Evolutionary conservation across 2,329 filamentous ascomycete genomes (phyloP).

Genomic region (Aaosphaeria pasadenensis): DNA sequence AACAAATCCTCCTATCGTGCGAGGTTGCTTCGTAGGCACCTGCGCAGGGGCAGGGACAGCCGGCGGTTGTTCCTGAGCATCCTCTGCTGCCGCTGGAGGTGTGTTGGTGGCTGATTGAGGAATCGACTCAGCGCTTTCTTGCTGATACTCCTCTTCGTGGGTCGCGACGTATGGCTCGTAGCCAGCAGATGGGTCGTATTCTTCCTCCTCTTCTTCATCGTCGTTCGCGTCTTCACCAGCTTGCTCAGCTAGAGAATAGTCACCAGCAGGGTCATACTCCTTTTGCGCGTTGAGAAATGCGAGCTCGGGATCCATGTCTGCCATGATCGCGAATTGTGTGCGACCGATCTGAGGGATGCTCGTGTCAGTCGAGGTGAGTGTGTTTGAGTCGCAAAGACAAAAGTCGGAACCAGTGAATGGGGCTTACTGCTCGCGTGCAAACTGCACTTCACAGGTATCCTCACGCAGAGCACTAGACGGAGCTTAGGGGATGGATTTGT

Average conservation of each 20-base stretch:
- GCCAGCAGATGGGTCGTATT: constrained; percentile 37
- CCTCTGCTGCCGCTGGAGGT: constrained; percentile 18
- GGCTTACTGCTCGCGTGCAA: not conserved
- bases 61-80: constrained; percentile 20
- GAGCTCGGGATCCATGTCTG: constrained; percentile 52
- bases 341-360: too few relatives aligned
- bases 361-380: too few relatives aligned
- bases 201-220: constrained; percentile 31
- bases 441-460: not conserved
- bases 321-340: constrained; percentile 36
- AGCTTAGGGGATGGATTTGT: too few relatives aligned
- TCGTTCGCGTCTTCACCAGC: constrained; percentile 41
- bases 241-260: constrained; percentile 37
- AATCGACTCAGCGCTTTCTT: constrained; percentile 24
- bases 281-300: constrained; percentile 52
- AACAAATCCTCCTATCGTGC: constrained; percentile 60
- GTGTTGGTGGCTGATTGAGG: constrained; percentile 26
- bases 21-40: constrained; percentile 42
- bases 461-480: too few relatives aligned
- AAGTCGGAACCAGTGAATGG: not conserved
- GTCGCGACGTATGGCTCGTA: constrained; percentile 18
- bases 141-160: constrained; percentile 7
- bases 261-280: constrained; percentile 39
- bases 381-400: too few relatives aligned
- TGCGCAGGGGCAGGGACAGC: constrained; percentile 27